Percentiles rank a stretch among this genome's conserved stretches.
phyloP scores from a whole-genome alignment of 2,329 filamentous ascomycete species.

The Knoxdaviesia capensis region DNA sequence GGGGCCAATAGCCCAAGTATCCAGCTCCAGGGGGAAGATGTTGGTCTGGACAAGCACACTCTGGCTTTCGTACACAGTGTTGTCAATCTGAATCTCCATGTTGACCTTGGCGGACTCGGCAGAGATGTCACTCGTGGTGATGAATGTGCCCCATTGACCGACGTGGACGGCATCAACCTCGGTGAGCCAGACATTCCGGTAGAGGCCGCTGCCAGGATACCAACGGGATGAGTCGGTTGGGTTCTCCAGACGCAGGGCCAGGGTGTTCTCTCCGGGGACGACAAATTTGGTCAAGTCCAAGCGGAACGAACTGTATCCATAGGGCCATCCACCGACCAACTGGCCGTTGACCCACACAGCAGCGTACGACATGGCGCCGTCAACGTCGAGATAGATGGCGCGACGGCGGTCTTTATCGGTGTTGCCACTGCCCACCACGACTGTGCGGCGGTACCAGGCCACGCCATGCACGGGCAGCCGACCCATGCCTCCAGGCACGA shows the following conservation, averaged over 20 bases:
- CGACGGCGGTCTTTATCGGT: conserved; percentile 13
- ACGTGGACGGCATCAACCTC: conserved; percentile 25
- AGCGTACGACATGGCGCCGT: conserved; percentile 30
- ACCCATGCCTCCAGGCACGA: conserved; percentile 18
- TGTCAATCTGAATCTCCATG: conserved; percentile 24
- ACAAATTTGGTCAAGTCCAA: conserved; percentile 25
- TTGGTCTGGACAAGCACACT: conserved; percentile 19
- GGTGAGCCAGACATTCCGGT: conserved; percentile 32
- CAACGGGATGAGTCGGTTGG: conserved; percentile 25
- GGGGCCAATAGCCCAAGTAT: conserved; percentile 9
- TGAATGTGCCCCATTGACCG: conserved; percentile 25
- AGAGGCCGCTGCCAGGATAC: conserved; percentile 33
- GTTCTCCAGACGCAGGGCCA: conserved; percentile 32
- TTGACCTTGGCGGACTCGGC: conserved; percentile 21
- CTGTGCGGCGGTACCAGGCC: conserved; percentile 25
- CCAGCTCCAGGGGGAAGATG: conserved; percentile 16
- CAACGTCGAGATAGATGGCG: conserved; percentile 23
- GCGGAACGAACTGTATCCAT: conserved; percentile 28
- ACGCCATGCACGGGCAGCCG: conserved; percentile 29
- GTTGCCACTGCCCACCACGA: no score
- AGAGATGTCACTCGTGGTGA: conserved; percentile 25
- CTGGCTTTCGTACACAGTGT: conserved; percentile 12
- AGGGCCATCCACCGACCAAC: conserved; percentile 30
- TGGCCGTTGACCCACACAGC: conserved; percentile 30
- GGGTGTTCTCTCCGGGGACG: conserved; percentile 16